Evolutionary conservation across 2,329 filamentous ascomycete genomes (phyloP), one percentile per base, ranked within the genome.

Genomic region (Xylariaceae sp.): DNA sequence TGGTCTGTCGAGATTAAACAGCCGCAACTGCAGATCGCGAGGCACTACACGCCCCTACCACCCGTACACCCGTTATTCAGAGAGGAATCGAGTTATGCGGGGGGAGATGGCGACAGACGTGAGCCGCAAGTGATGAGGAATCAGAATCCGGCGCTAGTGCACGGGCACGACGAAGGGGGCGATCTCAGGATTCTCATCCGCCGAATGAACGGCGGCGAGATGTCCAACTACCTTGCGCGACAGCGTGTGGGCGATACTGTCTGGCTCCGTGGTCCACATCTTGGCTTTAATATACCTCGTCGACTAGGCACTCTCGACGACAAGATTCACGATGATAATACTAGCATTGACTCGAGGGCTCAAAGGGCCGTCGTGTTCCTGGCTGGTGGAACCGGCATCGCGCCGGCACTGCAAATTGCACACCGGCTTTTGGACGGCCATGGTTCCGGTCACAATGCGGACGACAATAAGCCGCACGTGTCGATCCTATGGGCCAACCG

Each of bases 1-100:
- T 95, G 90, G 87, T 91, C 87, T 59, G 86, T 97, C 35, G 88
- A 96, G 74, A 84, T 96, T 67, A 96, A 95, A 73, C 94, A 97
- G 73, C 94, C 94, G 2, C 86, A 96, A 69, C 74, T 97, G 54
- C 91, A 96, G 72, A 95, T 99, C 63, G 89, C 89, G 43, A 77
- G 94, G 58, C 85, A 90, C 55, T 99, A 99, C 72, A 97, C 94
- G 3, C 91, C 92, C 0, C 75, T 99, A 0, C 92, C 90, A 0
- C 79, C 83, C 0, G 27, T 55, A 1, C 2, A 34, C 42, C 39
- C 51, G 8, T 12, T 30, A 30, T 42, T 51, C 31, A 11, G 11
- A 2, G 32, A 29, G 19, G 32, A 44, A 4, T 31, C 35, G 41
- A 35, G 48, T 1, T 11, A 27, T 11, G 12, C 41, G 3, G 42